Evolutionary conservation across 108 stramenopile species (phyloP).

Genomic region (Chaetoceros tenuissimus): DNA sequence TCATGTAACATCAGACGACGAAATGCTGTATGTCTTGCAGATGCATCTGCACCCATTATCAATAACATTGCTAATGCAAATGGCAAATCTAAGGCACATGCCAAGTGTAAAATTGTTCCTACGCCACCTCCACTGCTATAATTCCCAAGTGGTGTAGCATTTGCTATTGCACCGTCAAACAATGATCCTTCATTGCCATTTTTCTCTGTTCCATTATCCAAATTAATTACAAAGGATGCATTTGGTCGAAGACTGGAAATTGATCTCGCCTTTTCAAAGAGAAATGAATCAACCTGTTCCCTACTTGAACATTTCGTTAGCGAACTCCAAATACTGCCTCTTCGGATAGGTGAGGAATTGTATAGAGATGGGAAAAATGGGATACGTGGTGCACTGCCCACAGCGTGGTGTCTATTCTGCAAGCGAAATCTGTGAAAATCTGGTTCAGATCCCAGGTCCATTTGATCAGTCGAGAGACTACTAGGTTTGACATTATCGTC

Average conservation of each 20-base stretch:
- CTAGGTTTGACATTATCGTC: too few relatives aligned
- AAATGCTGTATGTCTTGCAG: slow-evolving; percentile 72
- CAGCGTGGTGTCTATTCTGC: too few relatives aligned
- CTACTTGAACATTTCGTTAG: too few relatives aligned
- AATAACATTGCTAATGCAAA: slow-evolving; percentile 63
- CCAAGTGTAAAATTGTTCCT: slow-evolving; percentile 73
- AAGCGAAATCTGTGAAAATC: too few relatives aligned
- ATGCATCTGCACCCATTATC: slow-evolving; percentile 62
- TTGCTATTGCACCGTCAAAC: slow-evolving; percentile 70
- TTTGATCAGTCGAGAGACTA: too few relatives aligned
- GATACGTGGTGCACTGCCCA: too few relatives aligned
- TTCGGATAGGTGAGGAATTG: too few relatives aligned
- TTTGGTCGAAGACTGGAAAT: neutral
- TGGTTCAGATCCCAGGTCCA: too few relatives aligned
- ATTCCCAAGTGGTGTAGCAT: slow-evolving; percentile 51
- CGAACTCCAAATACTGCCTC: too few relatives aligned
- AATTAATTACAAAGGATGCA: neutral
- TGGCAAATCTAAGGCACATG: slow-evolving; percentile 72
- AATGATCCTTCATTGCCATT: slow-evolving; percentile 15
- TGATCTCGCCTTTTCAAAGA: neutral
- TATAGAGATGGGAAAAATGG: too few relatives aligned
- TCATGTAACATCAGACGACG: slow-evolving; percentile 74
- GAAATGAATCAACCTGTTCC: neutral
- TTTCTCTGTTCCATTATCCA: neutral
- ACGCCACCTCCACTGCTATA: slow-evolving; percentile 38